Base-by-base conservation (phyloP, 768 basidiomycete genomes). In the Kwoniella bestiolae region DNA sequence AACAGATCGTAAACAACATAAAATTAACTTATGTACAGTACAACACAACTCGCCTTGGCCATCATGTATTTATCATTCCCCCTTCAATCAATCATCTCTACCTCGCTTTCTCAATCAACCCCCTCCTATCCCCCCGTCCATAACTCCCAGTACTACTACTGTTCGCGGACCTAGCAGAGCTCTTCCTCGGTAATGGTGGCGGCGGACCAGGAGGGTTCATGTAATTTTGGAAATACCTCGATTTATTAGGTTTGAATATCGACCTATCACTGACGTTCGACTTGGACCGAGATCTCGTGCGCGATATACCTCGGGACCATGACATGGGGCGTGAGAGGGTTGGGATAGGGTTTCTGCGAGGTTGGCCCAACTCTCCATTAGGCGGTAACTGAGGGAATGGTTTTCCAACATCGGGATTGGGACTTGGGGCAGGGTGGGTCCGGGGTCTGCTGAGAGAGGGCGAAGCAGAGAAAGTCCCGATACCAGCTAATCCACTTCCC, bases 401-500 rank as follows among this genome's bases (percentile, higher is more conserved):
- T n/a, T n/a, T n/a, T n/a, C n/a, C n/a, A n/a, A n/a, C n/a, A n/a
- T n/a, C n/a, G n/a, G n/a, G n/a, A n/a, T n/a, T n/a, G n/a, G 38
- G 38, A 41, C 38, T 41, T 14, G 18, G 8, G 38, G 11, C 38
- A 41, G 38, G 38, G 12, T 18, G 38, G 18, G 12, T 41, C 12
- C 18, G 12, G 38, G 12, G 3, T 41, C 12, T 41, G 18, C 38
- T 41, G 18, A 18, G 18, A 11, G 38, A 41, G 18, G 12, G 38
- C 18, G 38, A 41, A 41, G 50, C 50, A 14, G 56, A 44, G 9
- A 58, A 32, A 1, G 56, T 58, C 8, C 56, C 56, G 14, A 58
- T 46, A 25, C 56, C 56, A 29, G 56, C 56, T 46, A 58, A n/a
- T 16, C 56, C 56, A 35, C 56, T 58, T 3, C 56, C 56, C 46